Conservation (phyloP, 2,329 filamentous ascomycete genomes). For the Clonostachys rosea region DNA sequence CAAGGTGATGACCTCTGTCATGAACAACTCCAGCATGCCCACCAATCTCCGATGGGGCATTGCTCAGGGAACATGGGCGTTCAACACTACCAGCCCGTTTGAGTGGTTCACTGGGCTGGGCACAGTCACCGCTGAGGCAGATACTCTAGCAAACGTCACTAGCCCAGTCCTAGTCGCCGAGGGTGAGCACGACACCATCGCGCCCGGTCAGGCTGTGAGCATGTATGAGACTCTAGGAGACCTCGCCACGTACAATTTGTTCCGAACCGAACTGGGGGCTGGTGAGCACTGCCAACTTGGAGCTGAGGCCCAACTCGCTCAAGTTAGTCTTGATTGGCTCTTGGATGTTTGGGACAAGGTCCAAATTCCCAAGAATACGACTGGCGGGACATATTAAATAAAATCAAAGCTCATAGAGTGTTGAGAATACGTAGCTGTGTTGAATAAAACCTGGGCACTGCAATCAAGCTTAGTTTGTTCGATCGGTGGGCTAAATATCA, state of each 20-base stretch:
- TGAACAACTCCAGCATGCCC: slow-evolving; percentile 4
- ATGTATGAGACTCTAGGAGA: slow-evolving; percentile 7
- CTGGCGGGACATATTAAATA: no score
- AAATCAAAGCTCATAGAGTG: no score
- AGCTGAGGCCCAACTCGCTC: neutral
- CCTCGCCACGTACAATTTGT: slow-evolving; percentile 4
- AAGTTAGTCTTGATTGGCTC: no score
- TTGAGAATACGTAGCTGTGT: no score
- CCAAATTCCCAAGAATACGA: no score
- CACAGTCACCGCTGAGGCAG: slow-evolving; percentile 3
- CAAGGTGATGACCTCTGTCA: neutral
- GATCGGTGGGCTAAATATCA: no score
- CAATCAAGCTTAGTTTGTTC: no score
- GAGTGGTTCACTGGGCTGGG: slow-evolving; percentile 11
- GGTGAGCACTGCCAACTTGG: slow-evolving; percentile 9
- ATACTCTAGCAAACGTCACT: slow-evolving; percentile 5
- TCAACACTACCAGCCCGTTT: slow-evolving; percentile 18
- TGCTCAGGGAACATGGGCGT: slow-evolving; percentile 23
- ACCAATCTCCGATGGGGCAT: slow-evolving; percentile 18
- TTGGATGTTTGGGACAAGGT: no score
- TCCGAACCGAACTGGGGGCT: neutral
- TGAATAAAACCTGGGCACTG: no score
- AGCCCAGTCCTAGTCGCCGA: slow-evolving; percentile 2
- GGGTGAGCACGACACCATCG: slow-evolving; percentile 3
- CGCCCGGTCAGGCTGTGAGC: slow-evolving; percentile 2